Evolutionary conservation across 2,329 filamentous ascomycete species (phyloP), one percentile per base, ranked within the genome.

Genomic region (Epichloe amarillans): DNA sequence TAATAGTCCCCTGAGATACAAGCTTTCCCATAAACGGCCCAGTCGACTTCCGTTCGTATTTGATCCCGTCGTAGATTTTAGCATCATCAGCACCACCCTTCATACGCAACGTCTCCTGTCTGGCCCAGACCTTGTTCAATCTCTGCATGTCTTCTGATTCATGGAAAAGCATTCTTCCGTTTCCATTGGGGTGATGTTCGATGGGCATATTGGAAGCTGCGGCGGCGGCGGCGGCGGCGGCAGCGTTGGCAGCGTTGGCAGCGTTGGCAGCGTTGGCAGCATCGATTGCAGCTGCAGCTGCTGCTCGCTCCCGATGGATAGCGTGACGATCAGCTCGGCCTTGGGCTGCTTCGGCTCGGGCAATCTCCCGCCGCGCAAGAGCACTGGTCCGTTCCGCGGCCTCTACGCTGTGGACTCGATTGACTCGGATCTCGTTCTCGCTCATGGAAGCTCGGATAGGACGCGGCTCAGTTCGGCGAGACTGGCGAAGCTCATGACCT

Each of bases 21-120:
- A 83, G 72, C 60, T 82, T 81, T 23, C 79, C 80, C 54, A 73
- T 69, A 53, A 83, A 82, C 0, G 79, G 78, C 0, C 80, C 80
- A 4, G 65, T 79, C 35, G 71, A 63, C 64, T 81, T 82, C 50
- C 79, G 73, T 62, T 81, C 77, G 56, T 83, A 84, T 61, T 79
- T 82, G 59, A 82, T 66, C 23, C 79, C 79, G 26, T 71, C 70
- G 57, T 78, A 74, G 15, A 79, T 73, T 63, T 79, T 83, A 50
- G 74, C 72, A 21, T 80, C 75, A 15, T 80, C 71, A 10, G 66
- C 62, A 3, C 64, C 69, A 6, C 64, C 64, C 37, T 67, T 68
- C 50, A 71, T 63, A 3, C 73, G 66, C 10, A 72, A 63, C 2
- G 67, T 68, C 58, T 80, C 76, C 54, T 80, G 76, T 1, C 71